phyloP scores from a whole-genome alignment of 2,329 filamentous ascomycete species.

The Escovopsis sp. region DNA sequence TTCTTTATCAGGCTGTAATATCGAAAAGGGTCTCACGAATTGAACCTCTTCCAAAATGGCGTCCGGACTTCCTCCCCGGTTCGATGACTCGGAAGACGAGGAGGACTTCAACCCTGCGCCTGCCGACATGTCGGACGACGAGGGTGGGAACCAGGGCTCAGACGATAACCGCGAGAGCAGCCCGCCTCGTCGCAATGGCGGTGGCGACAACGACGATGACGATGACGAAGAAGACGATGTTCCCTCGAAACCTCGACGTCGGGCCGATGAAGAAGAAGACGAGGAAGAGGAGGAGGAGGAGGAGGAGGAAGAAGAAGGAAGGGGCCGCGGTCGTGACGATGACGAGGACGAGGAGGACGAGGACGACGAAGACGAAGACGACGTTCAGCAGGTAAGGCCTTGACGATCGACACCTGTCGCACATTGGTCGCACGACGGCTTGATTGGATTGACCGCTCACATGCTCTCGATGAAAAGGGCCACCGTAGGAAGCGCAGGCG shows the following conservation, averaged over 20 bases:
- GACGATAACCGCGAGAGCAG: constrained; percentile 22
- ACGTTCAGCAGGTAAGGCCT: constrained; percentile 46
- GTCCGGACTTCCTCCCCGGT: constrained; percentile 31
- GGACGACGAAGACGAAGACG: constrained; percentile 41
- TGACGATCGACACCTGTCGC: neutral
- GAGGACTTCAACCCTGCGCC: constrained; percentile 80
- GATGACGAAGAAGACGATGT: constrained; percentile 31
- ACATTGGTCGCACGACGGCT: too few relatives aligned
- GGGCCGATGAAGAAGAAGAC: constrained; percentile 23
- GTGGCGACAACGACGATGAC: constrained; percentile 24
- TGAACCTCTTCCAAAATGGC: constrained; percentile 25
- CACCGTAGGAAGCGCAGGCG: constrained; percentile 71
- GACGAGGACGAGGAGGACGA: constrained; percentile 40
- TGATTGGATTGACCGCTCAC: constrained; percentile 7
- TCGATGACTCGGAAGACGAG: constrained; percentile 59
- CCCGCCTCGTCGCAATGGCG: constrained; percentile 10
- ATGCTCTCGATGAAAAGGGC: constrained; percentile 24
- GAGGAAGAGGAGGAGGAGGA: constrained; percentile 31
- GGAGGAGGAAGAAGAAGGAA: constrained; percentile 29
- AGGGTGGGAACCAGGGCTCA: constrained; percentile 24
- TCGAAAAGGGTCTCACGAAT: neutral
- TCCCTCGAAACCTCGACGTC: constrained; percentile 19
- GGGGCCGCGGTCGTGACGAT: constrained; percentile 12
- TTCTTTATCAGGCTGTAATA: constrained; percentile 1
- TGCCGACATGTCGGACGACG: constrained; percentile 54